Evolutionary conservation across 331 rosid genomes (phyloP).

Genomic region (Malus hybrid): DNA sequence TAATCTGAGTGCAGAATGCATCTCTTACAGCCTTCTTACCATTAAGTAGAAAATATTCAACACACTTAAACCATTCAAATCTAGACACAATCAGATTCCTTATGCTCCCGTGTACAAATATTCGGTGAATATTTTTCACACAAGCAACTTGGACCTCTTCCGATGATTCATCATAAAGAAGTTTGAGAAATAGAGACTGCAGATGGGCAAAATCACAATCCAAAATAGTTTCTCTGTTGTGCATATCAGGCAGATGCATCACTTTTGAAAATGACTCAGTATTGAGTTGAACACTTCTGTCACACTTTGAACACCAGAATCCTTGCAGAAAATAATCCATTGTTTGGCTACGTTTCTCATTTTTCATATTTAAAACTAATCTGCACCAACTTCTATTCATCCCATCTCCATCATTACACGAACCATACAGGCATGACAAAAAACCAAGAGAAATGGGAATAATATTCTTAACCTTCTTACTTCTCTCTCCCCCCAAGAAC

Average conservation of each 20-base stretch:
- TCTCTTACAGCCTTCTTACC: conserved; percentile 62
- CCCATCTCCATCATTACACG: conserved; percentile 37
- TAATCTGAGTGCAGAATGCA: conserved; percentile 77
- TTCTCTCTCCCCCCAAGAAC: conserved; percentile 39
- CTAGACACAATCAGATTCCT: conserved; percentile 41
- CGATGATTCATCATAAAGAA: conserved; percentile 68
- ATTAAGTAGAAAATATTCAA: conserved; percentile 52
- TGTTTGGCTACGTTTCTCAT: conserved; percentile 38
- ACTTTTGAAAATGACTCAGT: conserved; percentile 28
- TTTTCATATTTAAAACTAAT: conserved; percentile 34
- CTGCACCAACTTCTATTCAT: conserved; percentile 39
- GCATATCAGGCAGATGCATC: conserved; percentile 23
- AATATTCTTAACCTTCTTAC: conserved; percentile 46
- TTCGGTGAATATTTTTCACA: conserved; percentile 51
- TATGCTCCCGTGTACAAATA: conserved; percentile 54
- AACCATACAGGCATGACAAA: conserved; percentile 83
- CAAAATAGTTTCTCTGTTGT: conserved; percentile 28
- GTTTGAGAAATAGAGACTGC: conserved; percentile 56
- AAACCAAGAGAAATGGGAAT: conserved; percentile 73
- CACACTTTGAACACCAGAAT: conserved; percentile 88
- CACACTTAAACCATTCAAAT: conserved; percentile 56
- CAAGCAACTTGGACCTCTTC: conserved; percentile 86
- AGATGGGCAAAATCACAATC: conserved; percentile 46
- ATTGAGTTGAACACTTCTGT: conserved; percentile 29
- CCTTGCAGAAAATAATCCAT: conserved; percentile 61